A percentile compares a stretch with the other conserved stretches of the same genome.
Conservation (phyloP, 805 yeast species). For the Candida cerambycidarum region DNA sequence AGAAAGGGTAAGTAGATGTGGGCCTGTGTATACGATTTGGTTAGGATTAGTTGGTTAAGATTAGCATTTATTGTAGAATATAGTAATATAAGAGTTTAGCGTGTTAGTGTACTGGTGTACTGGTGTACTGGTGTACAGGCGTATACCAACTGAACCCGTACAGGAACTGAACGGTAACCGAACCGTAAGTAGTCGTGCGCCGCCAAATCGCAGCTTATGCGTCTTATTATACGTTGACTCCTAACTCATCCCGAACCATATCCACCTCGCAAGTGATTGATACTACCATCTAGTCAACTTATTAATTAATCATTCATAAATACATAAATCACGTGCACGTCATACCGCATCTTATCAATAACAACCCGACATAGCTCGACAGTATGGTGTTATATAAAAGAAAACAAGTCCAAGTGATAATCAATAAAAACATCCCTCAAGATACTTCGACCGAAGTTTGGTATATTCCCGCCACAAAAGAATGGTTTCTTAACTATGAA, state of each 20-base stretch:
- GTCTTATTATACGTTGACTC: constrained; percentile 2
- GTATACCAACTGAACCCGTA: too few relatives aligned
- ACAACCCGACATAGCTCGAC: not conserved
- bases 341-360: too few relatives aligned
- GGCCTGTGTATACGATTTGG: constrained; percentile 4
- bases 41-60: not conserved
- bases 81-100: too few relatives aligned
- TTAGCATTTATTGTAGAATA: not conserved
- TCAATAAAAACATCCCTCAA: constrained; percentile 56
- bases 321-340: too few relatives aligned
- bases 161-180: too few relatives aligned
- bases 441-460: constrained; percentile 67
- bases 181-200: not conserved
- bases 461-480: constrained; percentile 81
- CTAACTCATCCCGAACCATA: constrained; percentile 2
- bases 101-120: too few relatives aligned
- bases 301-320: too few relatives aligned
- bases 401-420: constrained; percentile 61
- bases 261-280: not conserved
- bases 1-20: constrained; percentile 45
- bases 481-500: constrained; percentile 80
- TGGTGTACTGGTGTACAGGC: too few relatives aligned
- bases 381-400: constrained; percentile 72
- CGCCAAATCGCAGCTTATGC: not conserved
- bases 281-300: too few relatives aligned